phyloP scores from a whole-genome alignment of 2,329 filamentous ascomycete species.

The Sarocladiaceae sp. region DNA sequence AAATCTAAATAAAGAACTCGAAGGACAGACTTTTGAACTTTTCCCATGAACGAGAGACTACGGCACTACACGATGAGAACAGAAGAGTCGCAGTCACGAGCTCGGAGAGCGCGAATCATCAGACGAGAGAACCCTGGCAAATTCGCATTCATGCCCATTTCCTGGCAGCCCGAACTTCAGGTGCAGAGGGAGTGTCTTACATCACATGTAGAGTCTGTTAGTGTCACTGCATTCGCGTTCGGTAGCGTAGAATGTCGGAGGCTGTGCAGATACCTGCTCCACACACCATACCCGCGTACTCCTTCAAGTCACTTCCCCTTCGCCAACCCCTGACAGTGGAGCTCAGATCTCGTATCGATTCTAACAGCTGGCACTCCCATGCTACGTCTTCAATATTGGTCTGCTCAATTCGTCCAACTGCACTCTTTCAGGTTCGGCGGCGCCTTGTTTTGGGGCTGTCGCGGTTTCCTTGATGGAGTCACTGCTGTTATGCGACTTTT shows the following conservation, averaged over 20 bases:
- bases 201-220: not conserved
- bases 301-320: not conserved
- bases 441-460: not conserved
- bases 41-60: not conserved
- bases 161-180: not conserved
- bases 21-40: not conserved
- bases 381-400: not conserved
- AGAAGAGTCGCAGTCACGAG: too few species aligned
- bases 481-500: slow-evolving; percentile 2
- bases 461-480: not conserved
- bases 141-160: not conserved
- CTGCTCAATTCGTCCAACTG: not conserved
- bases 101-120: too few species aligned
- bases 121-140: too few species aligned
- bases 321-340: slow-evolving; percentile 4
- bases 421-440: not conserved
- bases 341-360: slow-evolving; percentile 5
- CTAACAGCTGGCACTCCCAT: not conserved
- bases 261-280: slow-evolving; percentile 10
- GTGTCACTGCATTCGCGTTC: not conserved
- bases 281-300: not conserved
- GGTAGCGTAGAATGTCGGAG: not conserved
- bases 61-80: too few species aligned
- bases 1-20: slow-evolving; percentile 3
- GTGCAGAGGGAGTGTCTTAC: not conserved